phyloP scores from a whole-genome alignment of 495 filamentous ascomycete genomes.

The Aspergillus coremiiformis region DNA sequence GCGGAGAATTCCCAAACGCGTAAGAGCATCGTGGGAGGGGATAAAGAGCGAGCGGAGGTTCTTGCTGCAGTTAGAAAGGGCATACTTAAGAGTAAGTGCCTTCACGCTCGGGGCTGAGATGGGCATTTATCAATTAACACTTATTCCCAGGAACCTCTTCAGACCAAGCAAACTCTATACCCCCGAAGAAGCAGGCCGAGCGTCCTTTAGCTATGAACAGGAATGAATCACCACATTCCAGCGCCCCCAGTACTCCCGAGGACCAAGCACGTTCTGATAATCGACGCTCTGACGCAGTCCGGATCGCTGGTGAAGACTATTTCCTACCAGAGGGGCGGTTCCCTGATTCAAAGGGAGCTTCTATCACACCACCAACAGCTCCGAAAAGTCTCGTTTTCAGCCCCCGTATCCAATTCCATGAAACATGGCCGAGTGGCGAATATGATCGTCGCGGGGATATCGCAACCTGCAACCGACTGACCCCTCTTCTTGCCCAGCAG shows the following conservation, averaged over 20 bases:
- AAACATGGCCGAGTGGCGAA: conserved; percentile 91
- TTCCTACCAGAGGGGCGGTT: conserved; percentile 70
- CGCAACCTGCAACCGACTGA: conserved; percentile 95
- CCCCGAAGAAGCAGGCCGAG: conserved; percentile 34
- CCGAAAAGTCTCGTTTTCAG: conserved; percentile 82
- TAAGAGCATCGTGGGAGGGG: conserved; percentile 85
- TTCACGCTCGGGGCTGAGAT: neutral
- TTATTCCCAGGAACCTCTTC: conserved; percentile 43
- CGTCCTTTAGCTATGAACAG: conserved; percentile 41
- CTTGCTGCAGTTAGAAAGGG: conserved; percentile 86
- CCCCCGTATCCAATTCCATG: conserved; percentile 87
- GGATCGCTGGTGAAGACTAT: conserved; percentile 79
- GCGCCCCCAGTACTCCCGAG: conserved; percentile 77
- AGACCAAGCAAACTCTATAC: conserved; percentile 58
- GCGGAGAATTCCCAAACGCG: conserved; percentile 55
- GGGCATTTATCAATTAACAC: conserved; percentile 14
- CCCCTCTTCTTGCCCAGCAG: conserved; percentile 94
- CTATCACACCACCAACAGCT: conserved; percentile 62
- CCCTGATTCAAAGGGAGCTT: conserved; percentile 63
- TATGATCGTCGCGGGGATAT: conserved; percentile 96
- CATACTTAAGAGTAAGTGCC: conserved; percentile 83
- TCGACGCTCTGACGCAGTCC: conserved; percentile 55
- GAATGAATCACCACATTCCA: conserved; percentile 73
- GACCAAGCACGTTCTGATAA: conserved; percentile 52
- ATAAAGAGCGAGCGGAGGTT: conserved; percentile 84